Conservation (phyloP, 2,329 filamentous ascomycete genomes). For the Biscogniauxia sp. region DNA sequence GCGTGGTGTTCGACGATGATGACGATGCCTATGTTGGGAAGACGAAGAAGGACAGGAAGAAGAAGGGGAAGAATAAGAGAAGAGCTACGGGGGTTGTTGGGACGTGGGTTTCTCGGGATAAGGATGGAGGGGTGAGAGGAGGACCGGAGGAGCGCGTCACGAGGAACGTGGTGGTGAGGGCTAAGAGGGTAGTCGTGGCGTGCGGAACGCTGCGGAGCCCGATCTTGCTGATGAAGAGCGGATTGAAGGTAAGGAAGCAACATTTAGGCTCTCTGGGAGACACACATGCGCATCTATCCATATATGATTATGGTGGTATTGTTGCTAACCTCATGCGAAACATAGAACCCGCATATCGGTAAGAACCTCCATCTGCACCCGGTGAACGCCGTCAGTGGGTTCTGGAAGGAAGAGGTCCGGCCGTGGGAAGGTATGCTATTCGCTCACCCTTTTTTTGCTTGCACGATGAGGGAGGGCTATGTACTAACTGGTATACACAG, state of each 20-base stretch:
- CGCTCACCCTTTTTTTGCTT: too few relatives aligned
- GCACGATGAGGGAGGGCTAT: too few relatives aligned
- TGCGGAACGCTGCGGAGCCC: conserved; percentile 76
- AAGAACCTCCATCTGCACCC: conserved; percentile 81
- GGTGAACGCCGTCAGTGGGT: conserved; percentile 54
- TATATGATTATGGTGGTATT: background rate
- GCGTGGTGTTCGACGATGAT: conserved; percentile 54
- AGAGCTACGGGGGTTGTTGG: conserved; percentile 71
- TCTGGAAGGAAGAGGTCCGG: conserved; percentile 68
- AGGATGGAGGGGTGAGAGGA: conserved; percentile 53
- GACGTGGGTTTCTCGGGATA: conserved; percentile 70
- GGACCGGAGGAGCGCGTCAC: conserved; percentile 44
- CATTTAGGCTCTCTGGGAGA: conserved; percentile 1
- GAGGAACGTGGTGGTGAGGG: conserved; percentile 68
- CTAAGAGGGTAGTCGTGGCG: conserved; percentile 78
- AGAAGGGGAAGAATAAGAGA: conserved; percentile 27
- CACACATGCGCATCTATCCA: background rate
- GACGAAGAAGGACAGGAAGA: too few relatives aligned
- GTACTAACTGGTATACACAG: conserved; percentile 32
- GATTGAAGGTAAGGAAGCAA: conserved; percentile 57
- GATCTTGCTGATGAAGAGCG: conserved; percentile 72
- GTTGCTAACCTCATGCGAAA: background rate
- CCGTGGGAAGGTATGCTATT: conserved; percentile 60
- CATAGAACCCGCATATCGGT: conserved; percentile 74
- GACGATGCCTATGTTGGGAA: conserved; percentile 33